phyloP scores from a whole-genome alignment of 371 early-diverging fungal species.

The Mortierella sp. region DNA sequence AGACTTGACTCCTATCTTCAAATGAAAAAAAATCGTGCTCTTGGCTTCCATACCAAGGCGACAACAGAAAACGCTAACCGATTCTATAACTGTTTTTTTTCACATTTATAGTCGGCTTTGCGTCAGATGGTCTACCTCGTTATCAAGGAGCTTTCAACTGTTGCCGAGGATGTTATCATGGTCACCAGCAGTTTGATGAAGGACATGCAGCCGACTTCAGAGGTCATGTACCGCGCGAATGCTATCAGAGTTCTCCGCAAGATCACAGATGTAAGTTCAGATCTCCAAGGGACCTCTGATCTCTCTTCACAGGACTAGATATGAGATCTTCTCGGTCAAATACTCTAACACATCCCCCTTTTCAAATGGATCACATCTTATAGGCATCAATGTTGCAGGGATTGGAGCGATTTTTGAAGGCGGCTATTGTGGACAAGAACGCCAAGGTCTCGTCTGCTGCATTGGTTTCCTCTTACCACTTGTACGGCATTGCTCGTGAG shows the following conservation, averaged over 20 bases:
- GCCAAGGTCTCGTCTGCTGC: slow-evolving; percentile 93
- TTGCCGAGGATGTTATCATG: slow-evolving; percentile 98
- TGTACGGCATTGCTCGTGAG: slow-evolving; percentile 78
- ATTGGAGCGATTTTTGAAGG: slow-evolving; percentile 96
- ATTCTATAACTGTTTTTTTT: background rate
- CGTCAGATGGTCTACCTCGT: slow-evolving; percentile 97
- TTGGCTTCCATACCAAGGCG: background rate
- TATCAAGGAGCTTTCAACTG: slow-evolving; percentile 94
- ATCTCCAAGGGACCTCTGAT: no score
- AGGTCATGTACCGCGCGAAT: slow-evolving; percentile 92
- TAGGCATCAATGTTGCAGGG: slow-evolving; percentile 95
- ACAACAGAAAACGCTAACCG: background rate
- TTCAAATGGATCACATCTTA: background rate
- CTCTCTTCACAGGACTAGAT: no score
- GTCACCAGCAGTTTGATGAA: slow-evolving; percentile 96
- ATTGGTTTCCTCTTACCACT: slow-evolving; percentile 91
- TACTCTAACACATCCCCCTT: background rate
- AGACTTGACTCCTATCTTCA: background rate
- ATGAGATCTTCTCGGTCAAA: no score
- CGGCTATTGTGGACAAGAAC: slow-evolving; percentile 96
- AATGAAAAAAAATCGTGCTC: background rate
- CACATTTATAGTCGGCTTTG: slow-evolving; percentile 77
- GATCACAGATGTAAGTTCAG: slow-evolving; percentile 88
- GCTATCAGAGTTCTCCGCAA: slow-evolving; percentile 96
- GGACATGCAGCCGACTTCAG: slow-evolving; percentile 95